Percentiles rank a stretch among this genome's conserved stretches.
Conservation (phyloP, 257 asterid genomes). For the Henckelia pumila region DNA sequence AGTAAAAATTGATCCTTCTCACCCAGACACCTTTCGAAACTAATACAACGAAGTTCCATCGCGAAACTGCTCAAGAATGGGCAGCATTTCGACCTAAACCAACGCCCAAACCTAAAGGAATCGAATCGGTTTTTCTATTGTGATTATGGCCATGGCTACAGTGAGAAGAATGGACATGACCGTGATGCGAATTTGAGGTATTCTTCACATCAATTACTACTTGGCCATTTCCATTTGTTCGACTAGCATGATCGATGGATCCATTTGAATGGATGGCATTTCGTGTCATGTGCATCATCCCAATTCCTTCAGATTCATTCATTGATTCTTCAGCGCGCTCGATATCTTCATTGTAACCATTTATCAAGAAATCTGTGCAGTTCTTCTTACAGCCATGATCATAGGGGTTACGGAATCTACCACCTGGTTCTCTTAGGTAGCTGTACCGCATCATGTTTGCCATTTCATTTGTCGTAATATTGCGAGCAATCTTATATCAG, state of each 20-base stretch:
- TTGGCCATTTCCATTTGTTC: conserved; percentile 56
- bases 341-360: conserved; percentile 72
- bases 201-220: conserved; percentile 54
- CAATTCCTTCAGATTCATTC: conserved; percentile 52
- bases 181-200: conserved; percentile 43
- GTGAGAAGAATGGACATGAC: conserved; percentile 63
- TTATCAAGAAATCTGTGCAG: conserved; percentile 86
- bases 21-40: conserved; percentile 12
- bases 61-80: conserved; percentile 47
- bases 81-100: conserved; percentile 66
- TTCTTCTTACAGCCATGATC: conserved; percentile 89
- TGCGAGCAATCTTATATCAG: conserved; percentile 79
- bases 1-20: background rate
- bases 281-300: conserved; percentile 56
- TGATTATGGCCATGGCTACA: conserved; percentile 51
- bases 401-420: conserved; percentile 77
- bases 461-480: conserved; percentile 93
- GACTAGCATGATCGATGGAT: conserved; percentile 44
- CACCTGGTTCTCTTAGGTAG: conserved; percentile 82
- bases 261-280: conserved; percentile 47
- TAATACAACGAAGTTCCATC: conserved; percentile 21
- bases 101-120: conserved; percentile 81
- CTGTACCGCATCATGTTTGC: conserved; percentile 79
- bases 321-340: conserved; percentile 42
- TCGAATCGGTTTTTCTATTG: conserved; percentile 40